Percentiles rank a stretch among this genome's conserved stretches.
phyloP scores from a whole-genome alignment of 768 basidiomycete genomes.

The Suillus luteus region DNA sequence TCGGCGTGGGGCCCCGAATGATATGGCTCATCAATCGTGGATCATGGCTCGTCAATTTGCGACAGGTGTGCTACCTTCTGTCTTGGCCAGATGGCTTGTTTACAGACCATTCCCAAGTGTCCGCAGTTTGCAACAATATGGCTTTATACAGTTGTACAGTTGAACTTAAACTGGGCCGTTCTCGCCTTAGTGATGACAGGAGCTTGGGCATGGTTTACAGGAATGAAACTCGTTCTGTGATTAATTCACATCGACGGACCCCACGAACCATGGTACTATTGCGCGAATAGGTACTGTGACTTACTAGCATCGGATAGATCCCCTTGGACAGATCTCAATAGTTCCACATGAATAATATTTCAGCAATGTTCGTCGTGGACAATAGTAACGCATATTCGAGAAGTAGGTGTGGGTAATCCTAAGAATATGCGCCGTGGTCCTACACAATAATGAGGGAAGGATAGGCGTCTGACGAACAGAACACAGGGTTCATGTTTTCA shows the following conservation, averaged over 20 bases:
- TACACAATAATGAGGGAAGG: neutral
- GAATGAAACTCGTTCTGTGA: slow-evolving; percentile 47
- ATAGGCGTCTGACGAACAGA: slow-evolving; percentile 2
- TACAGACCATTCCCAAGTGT: slow-evolving; percentile 43
- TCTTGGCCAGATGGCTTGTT: neutral
- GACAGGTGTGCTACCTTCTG: slow-evolving; percentile 52
- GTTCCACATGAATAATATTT: neutral
- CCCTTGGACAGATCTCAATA: neutral
- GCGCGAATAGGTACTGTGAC: neutral
- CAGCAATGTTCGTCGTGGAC: neutral
- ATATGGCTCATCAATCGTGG: slow-evolving; percentile 70
- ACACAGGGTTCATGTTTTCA: slow-evolving; percentile 19
- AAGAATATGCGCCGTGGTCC: neutral
- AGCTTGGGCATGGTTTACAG: slow-evolving; percentile 63
- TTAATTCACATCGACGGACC: neutral
- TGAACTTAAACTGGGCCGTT: slow-evolving; percentile 64
- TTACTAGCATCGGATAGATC: neutral
- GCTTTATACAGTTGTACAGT: slow-evolving; percentile 73
- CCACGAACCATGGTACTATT: neutral
- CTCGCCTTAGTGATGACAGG: slow-evolving; percentile 55
- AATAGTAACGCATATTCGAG: neutral
- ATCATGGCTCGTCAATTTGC: slow-evolving; percentile 73
- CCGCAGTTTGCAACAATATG: slow-evolving; percentile 80
- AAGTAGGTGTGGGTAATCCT: neutral
- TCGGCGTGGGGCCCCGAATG: slow-evolving; percentile 61